Base-by-base conservation (phyloP, 2,329 filamentous ascomycete species). In the Colletotrichum abscissum region DNA sequence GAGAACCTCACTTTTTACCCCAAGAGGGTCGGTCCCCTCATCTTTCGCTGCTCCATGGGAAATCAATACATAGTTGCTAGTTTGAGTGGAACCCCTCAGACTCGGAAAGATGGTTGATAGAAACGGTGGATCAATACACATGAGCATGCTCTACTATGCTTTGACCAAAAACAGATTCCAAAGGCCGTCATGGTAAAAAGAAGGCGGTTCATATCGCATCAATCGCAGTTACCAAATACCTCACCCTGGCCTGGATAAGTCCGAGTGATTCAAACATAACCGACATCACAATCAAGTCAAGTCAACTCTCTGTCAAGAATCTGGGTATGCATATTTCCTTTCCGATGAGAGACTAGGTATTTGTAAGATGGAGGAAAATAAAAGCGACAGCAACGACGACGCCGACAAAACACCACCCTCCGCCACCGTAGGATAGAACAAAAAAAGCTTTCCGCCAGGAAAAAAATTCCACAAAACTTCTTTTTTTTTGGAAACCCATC, bases 391-490 rank as follows among this genome's bases (percentile, higher is more conserved):
- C 16, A 69, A 69, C 59, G 22, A 73, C 67, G 63, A 63, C 71
- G 67, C 71, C 71, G 60, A 73, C 71, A 58, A 56, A 73, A 73
- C 71, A 73, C 71, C 71, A 65, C 60, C 71, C 35, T 71, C 67
- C 71, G 67, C 62, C 71, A 59, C 67, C 67, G 28, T 26, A 59
- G 55, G 63, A 54, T 22, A 26, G 14, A 42, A 7, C 35, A 70
- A 30, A 59, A 67, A 49, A 65, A 69, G 62, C 22, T 60, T 73
- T 69, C 72, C 72, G 62, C 75, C 77, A 76, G 77, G 66, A 77
- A 76, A 75, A 74, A 76, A 75, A 75, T 75, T 75, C 76, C 60
- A 64, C n/a, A 63, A 60, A 57, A 60, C 67, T 55, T 71, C 30
- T 71, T 73, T 73, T 72, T 72, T 71, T 57, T 46, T 28, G 22